Base-by-base conservation (phyloP, 306 rosid species). In the Crataegus laevigata region DNA sequence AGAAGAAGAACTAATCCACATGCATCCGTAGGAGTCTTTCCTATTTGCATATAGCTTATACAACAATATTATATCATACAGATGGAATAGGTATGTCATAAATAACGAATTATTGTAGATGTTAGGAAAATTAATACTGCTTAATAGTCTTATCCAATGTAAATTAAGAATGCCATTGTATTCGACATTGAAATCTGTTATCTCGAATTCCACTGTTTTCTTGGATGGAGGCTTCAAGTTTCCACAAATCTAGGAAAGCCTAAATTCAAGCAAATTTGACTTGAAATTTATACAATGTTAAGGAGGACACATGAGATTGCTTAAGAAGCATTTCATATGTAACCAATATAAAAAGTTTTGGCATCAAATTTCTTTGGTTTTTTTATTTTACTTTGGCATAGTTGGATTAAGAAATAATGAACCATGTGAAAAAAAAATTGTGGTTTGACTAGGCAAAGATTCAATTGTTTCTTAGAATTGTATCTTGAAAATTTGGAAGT, bases 1-100 rank as follows among this genome's bases (percentile, higher is more conserved):
- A 70, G 88, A 86, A 55, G 91, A 88, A 40, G 96, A 93, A 74
- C 24, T 93, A 68, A 84, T 87, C 24, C 47, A 69, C 77, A 85
- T 87, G 88, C 87, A 85, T 83, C 75, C 75, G 77, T 57, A 73
- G 43, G 50, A 25, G 43, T 25, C 50, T 38, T 43, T 52, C 4
- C 6, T 61, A 52, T 4, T 43, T 58, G 19, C 68, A 25, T 40
- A 28, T 40, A 40, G 68, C 47, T 28, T 36, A 22, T 28, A 26
- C 45, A 42, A 30, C 55, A 63, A 1, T 17, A 47, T 65, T 68
- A 32, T 57, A 60, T 32, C 51, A 24, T 7, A 22, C 47, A 52
- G 54, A 69, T 25, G 42, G 6, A 24, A 29, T 29, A 30, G 38
- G 42, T 30, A 21, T 24, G 21, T 32, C 3, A 9, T 40, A 40